These are phyloP conservation scores for Carex parvula DNA, from an alignment of 176 grass and related monocot genomes.

Conservation along the genomic window DNA sequence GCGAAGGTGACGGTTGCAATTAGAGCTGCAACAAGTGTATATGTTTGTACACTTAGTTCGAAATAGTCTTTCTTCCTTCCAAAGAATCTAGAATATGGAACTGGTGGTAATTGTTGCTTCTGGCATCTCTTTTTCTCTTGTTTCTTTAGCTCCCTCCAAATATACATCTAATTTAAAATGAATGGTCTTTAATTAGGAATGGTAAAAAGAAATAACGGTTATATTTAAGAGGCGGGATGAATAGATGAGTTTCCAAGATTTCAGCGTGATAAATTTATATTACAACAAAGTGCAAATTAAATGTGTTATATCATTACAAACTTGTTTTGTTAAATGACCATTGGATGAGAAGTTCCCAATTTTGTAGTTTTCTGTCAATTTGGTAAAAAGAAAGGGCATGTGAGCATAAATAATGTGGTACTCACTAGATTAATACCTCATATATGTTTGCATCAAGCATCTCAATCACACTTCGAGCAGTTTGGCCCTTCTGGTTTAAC, in stretches of 20 bases:
- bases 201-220: background rate
- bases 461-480: conserved; percentile 26
- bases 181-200: background rate
- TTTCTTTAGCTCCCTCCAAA: conserved; percentile 35
- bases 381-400: background rate
- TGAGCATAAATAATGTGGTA: background rate
- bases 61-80: conserved; percentile 21
- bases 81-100: background rate
- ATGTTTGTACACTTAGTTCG: conserved; percentile 28
- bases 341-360: background rate
- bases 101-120: conserved; percentile 24
- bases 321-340: background rate
- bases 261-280: background rate
- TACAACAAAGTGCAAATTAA: no score
- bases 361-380: background rate
- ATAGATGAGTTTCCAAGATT: background rate
- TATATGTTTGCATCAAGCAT: conserved; percentile 8
- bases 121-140: conserved; percentile 30
- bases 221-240: background rate
- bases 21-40: conserved; percentile 38
- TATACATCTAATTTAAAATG: conserved; percentile 22
- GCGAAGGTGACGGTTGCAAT: conserved; percentile 48
- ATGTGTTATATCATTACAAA: no score
- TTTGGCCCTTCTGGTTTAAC: conserved; percentile 24
- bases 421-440: conserved; percentile 9